phyloP scores from a whole-genome alignment of 1,284 basidiomycete genomes.

The Sphagnurus paluster region DNA sequence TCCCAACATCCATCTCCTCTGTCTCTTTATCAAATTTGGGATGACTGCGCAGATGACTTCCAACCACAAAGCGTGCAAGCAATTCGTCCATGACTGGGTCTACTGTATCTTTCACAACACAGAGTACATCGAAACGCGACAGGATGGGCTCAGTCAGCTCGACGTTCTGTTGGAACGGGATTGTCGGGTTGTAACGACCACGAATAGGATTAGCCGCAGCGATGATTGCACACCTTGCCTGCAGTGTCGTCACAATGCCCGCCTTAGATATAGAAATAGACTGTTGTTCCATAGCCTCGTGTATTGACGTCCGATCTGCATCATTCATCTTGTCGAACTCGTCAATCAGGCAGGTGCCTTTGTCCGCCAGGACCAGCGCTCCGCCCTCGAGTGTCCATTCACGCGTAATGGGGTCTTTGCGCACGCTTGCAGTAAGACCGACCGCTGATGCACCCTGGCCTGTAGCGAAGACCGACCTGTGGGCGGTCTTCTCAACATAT shows the following conservation, averaged over 20 bases:
- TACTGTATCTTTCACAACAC: constrained; percentile 97
- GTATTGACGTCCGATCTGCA: constrained; percentile 94
- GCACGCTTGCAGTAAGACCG: constrained; percentile 96
- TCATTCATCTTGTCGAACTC: constrained; percentile 99
- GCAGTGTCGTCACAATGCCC: constrained; percentile 95
- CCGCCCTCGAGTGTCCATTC: constrained; percentile 99
- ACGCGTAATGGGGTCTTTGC: constrained; percentile 94
- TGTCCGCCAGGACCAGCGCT: constrained; percentile 95
- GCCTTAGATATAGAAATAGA: constrained; percentile 99
- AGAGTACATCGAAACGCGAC: constrained; percentile 98
- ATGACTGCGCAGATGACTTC: constrained; percentile 92
- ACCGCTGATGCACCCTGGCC: constrained; percentile 98
- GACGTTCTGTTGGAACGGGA: constrained; percentile 98
- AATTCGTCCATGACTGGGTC: constrained; percentile 98
- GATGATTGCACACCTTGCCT: constrained; percentile 96
- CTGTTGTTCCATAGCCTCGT: constrained; percentile 99
- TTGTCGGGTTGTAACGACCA: constrained; percentile 95
- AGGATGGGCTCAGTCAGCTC: constrained; percentile 98
- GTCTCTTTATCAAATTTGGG: constrained; percentile 86
- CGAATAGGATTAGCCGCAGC: constrained; percentile 98
- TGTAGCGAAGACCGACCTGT: constrained; percentile 96
- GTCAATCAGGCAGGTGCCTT: constrained; percentile 98
- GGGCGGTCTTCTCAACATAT: constrained; percentile 98
- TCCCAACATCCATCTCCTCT: constrained; percentile 89
- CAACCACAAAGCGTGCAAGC: constrained; percentile 95